Conservation (phyloP, 225 moss, liverwort and hornwort species). For the Bryum argenteum region DNA sequence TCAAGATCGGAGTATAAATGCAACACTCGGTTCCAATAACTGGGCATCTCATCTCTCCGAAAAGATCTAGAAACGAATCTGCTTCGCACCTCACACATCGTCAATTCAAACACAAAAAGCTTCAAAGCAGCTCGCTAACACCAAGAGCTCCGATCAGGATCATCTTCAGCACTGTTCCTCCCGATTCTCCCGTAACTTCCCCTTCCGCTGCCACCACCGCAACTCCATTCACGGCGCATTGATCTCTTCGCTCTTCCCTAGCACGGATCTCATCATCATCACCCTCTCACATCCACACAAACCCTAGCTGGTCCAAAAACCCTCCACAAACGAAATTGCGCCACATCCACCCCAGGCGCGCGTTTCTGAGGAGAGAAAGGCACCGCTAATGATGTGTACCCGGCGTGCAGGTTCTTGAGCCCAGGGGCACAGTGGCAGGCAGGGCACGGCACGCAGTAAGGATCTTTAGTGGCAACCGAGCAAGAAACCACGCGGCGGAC, state of each 20-base stretch:
- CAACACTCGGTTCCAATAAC: constrained; percentile 8
- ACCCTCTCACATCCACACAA: constrained; percentile 14
- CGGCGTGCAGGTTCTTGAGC: background rate
- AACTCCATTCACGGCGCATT: constrained; percentile 43
- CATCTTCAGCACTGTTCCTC: constrained; percentile 26
- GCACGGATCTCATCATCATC: constrained; percentile 30
- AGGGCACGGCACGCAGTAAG: background rate
- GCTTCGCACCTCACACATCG: constrained; percentile 9
- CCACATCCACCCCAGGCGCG: constrained; percentile 21
- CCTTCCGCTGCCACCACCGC: constrained; percentile 28
- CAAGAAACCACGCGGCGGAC: constrained; percentile 5
- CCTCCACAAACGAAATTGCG: constrained; percentile 24
- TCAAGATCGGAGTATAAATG: constrained; percentile 27
- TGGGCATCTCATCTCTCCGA: constrained; percentile 5
- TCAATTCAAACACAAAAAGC: constrained; percentile 20
- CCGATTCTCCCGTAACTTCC: constrained; percentile 34
- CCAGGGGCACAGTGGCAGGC: background rate
- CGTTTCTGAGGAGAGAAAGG: background rate
- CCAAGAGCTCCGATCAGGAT: constrained; percentile 20
- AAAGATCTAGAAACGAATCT: constrained; percentile 18
- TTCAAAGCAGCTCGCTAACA: constrained; percentile 4
- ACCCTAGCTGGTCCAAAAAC: constrained; percentile 49
- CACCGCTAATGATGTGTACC: constrained; percentile 12
- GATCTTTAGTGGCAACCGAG: constrained; percentile 23
- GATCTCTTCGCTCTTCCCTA: constrained; percentile 13